Conservation (phyloP, 192 early-diverging fungal genomes). For the Podila horticola region DNA sequence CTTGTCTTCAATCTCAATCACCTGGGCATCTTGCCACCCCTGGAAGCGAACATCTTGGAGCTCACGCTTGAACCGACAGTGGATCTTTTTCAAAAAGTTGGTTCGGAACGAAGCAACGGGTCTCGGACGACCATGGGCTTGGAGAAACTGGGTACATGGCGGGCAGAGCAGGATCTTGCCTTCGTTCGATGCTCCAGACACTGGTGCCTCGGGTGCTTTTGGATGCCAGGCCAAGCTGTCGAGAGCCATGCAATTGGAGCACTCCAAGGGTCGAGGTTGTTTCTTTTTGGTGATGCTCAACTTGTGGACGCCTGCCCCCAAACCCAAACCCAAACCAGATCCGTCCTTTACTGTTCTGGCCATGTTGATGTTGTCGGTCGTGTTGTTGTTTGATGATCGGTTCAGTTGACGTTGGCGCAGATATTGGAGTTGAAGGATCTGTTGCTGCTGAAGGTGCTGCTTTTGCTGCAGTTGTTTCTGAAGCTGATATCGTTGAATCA, state of each 20-base stretch:
- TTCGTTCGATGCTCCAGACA: background rate
- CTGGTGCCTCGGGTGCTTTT: background rate
- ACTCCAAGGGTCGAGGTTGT: background rate
- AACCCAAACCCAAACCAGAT: no score
- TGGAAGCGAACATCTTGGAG: constrained; percentile 34
- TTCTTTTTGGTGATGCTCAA: background rate
- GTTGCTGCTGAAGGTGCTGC: constrained; percentile 6
- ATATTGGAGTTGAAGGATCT: constrained; percentile 26
- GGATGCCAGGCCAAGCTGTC: background rate
- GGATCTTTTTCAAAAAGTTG: constrained; percentile 45
- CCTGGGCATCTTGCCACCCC: constrained; percentile 47
- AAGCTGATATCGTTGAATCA: constrained; percentile 44
- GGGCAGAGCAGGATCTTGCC: background rate
- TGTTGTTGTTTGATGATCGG: background rate
- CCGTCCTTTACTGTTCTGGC: background rate
- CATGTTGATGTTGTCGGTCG: background rate
- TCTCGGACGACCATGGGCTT: constrained; percentile 30
- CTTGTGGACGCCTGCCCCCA: background rate
- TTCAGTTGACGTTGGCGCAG: background rate
- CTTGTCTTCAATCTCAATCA: constrained; percentile 30
- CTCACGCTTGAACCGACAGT: constrained; percentile 31
- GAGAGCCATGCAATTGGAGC: constrained; percentile 1
- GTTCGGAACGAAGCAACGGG: constrained; percentile 40
- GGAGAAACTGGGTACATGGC: constrained; percentile 21
- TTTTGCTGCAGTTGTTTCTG: constrained; percentile 45